Evolutionary conservation across 805 yeast genomes (phyloP), one percentile per base, ranked within the genome.

Genomic region (Teunomyces atbi): DNA sequence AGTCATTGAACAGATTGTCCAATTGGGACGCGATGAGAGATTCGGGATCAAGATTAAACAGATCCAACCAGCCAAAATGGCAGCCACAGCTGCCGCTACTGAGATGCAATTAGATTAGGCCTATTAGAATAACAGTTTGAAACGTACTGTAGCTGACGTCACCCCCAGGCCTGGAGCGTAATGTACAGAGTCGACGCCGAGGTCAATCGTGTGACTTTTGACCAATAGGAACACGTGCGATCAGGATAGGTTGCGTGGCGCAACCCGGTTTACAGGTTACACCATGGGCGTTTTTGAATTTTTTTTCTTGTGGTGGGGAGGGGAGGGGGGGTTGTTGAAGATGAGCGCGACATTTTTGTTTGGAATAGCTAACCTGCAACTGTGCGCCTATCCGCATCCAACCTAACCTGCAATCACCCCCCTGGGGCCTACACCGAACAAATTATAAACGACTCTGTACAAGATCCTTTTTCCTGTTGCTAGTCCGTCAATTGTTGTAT

Each of bases 1-100:
- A 45, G 77, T 79, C 45, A 74, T 83, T 37, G 61, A 72, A 50
- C 78, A 81, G 49, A 72, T 87, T 62, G 76, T 79, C 46, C 76
- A 79, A 50, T 68, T 86, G 57, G 69, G 79, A 21, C 81, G 82
- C 63, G 92, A 85, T 61, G 72, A 76, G 55, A 77, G 88, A 65
- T 84, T 83, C 53, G 92, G 92, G 65, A 67, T 85, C 48, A 74
- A 71, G 51, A 69, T 86, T 45, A 81, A 79, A 64, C 88, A 84
- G 60, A 77, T 83, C 29, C 81, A 76, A 53, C 83, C 86, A 39
- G 64, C 80, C 66, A 76, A 79, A 56, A 45, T 62, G 35, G 41
- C 37, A 28, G 33, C 37, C 29, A 27, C 16, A 23, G 41, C 40
- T 13, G 43, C 48, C 20, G 12, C 51, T 19, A 21, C 47, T 11